A percentile compares a stretch with the other conserved stretches of the same genome.
phyloP scores from a whole-genome alignment of 768 basidiomycete species.

The Lactifluus piperatus region DNA sequence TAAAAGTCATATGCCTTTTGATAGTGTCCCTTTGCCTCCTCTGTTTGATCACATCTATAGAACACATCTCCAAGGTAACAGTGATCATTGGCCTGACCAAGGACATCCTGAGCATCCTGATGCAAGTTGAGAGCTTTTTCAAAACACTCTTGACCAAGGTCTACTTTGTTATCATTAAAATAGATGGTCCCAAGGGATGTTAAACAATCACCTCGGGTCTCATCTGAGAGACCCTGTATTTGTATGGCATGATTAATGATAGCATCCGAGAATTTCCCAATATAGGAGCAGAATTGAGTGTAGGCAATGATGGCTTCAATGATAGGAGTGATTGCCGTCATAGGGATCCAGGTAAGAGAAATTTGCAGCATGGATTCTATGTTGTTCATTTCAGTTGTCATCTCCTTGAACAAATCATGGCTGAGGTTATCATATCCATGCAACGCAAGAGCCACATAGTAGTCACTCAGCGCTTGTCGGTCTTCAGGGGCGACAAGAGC shows the following conservation, averaged over 20 bases:
- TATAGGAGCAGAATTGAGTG: conserved; percentile 9
- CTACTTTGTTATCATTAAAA: not conserved
- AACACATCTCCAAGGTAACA: conserved; percentile 11
- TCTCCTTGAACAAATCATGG: conserved; percentile 1
- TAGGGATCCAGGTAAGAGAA: conserved; percentile 5
- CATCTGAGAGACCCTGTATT: not conserved
- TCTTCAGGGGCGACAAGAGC: not conserved
- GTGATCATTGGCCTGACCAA: conserved; percentile 14
- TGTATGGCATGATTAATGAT: not conserved
- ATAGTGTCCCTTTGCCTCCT: conserved; percentile 1
- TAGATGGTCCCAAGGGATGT: conserved; percentile 2
- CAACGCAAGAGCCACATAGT: conserved; percentile 9
- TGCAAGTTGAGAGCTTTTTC: not conserved
- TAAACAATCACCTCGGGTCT: conserved; percentile 2
- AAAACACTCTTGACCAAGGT: not conserved
- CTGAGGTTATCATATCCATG: conserved; percentile 9
- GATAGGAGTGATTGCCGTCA: not conserved
- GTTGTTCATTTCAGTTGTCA: conserved; percentile 14
- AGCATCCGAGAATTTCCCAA: conserved; percentile 10
- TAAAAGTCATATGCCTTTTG: conserved; percentile 5
- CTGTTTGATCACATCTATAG: conserved; percentile 4
- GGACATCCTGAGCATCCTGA: conserved; percentile 1
- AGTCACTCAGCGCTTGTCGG: conserved; percentile 2
- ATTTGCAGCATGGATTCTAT: conserved; percentile 4
- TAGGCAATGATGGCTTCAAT: conserved; percentile 11